Conservation (phyloP, 768 basidiomycete genomes). For the Hericium rajendrae region DNA sequence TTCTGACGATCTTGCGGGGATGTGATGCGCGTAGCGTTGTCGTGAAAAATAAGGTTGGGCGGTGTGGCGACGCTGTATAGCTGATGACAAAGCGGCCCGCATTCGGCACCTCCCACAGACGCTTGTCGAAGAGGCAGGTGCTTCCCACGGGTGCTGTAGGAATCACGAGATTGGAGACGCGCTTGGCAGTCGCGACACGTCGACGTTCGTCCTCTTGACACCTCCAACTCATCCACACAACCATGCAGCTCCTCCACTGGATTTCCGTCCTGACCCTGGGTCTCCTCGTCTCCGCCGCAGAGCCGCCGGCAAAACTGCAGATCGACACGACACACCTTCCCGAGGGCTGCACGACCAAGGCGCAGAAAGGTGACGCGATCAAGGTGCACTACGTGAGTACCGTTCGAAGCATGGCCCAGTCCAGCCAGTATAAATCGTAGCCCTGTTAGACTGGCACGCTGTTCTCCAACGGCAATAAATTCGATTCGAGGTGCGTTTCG, state of each 20-base stretch:
- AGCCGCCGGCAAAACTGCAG: conserved; percentile 44
- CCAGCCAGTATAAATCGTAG: background rate
- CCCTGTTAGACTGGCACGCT: conserved; percentile 66
- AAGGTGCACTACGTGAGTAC: conserved; percentile 69
- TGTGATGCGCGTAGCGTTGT: background rate
- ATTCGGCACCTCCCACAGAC: too few relatives aligned
- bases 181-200: background rate
- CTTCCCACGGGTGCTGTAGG: background rate
- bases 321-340: conserved; percentile 58
- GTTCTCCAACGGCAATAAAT: conserved; percentile 66
- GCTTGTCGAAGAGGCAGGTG: background rate
- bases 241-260: conserved; percentile 45
- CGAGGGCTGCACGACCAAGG: conserved; percentile 42
- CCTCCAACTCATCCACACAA: conserved; percentile 2
- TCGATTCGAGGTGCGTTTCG: conserved; percentile 67
- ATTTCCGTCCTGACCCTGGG: conserved; percentile 39
- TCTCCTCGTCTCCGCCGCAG: conserved; percentile 35
- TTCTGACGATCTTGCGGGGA: background rate
- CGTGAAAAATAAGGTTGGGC: conserved; percentile 6
- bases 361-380: conserved; percentile 53
- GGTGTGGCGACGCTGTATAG: conserved; percentile 1
- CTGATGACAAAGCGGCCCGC: background rate
- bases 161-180: background rate
- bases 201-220: background rate
- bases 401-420: conserved; percentile 3